Evolutionary conservation across 306 rosid genomes (phyloP), one percentile per base, ranked within the genome.

Genomic region (Dicorynia guianensis): DNA sequence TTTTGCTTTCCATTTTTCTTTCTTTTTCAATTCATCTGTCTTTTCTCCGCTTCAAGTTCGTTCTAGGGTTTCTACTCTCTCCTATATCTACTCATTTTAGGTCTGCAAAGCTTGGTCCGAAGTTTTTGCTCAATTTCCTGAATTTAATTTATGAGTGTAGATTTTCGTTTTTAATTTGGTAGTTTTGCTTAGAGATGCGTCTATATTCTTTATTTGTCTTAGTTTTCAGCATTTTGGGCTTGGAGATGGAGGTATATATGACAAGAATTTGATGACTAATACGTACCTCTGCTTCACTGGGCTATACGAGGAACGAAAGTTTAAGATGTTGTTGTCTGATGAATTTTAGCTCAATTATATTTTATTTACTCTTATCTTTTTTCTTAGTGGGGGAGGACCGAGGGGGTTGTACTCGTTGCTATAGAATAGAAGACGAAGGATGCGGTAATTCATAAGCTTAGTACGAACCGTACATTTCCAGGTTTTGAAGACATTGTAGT

Each of bases 21-120:
- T 63, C 48, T 35, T 73, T 25, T 17, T 15, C 12, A 30, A 15
- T 46, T 44, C 67, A 6, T 25, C 30, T 73, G 7, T 15, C 5
- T 1, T 40, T 48, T 58, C 7, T 60, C 15, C 40, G 20, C 34
- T 43, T 69, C n/a, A 12, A 63, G 66, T 46, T 70, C 66, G 20
- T 12, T 61, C 63, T 47, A 73, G 69, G 69, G 59, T 60, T 73
- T 74, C 20, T 74, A 4, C 72, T 9, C 5, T 72, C 39, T 65
- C 42, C 18, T 33, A 17, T 11, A 0, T 19, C 25, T 42, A 11
- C 40, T 33, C 30, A 25, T 25, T 25, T 25, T 25, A 25, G 30
- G 30, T 25, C 30, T 25, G 30, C 30, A 25, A 25, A 25, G 30
- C 30, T 2, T 25, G 30, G 30, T 25, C 30, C 30, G 30, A 25